Evolutionary conservation across 2,329 filamentous ascomycete species (phyloP).

Genomic region (Laburnicola sp.): DNA sequence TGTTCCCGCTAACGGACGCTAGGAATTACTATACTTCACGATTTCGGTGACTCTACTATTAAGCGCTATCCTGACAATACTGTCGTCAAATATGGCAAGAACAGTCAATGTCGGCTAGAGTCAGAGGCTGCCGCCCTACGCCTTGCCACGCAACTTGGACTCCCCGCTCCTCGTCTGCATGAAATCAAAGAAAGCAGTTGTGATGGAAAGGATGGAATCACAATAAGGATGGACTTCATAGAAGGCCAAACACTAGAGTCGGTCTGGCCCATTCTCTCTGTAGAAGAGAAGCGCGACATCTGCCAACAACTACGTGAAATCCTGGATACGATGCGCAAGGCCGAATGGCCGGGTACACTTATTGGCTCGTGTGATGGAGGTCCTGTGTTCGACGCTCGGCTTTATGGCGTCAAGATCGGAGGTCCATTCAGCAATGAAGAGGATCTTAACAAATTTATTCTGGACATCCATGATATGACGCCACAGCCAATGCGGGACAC

Average conservation of each 20-base stretch:
- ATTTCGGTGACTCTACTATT: not conserved
- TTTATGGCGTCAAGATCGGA: slow-evolving; percentile 3
- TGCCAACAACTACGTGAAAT: slow-evolving; percentile 11
- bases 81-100: slow-evolving; percentile 12
- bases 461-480: slow-evolving; percentile 10
- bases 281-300: slow-evolving; percentile 10
- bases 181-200: not conserved
- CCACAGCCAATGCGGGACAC: slow-evolving; percentile 7
- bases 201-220: slow-evolving; percentile 8
- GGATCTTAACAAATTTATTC: slow-evolving; percentile 11
- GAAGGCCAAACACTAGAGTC: slow-evolving; percentile 9
- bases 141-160: slow-evolving; percentile 3
- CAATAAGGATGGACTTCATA: slow-evolving; percentile 14
- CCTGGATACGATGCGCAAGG: slow-evolving; percentile 11
- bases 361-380: slow-evolving; percentile 15
- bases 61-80: slow-evolving; percentile 1
- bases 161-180: slow-evolving; percentile 12
- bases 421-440: slow-evolving; percentile 11
- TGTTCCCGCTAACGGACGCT: not conserved
- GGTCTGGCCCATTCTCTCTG: slow-evolving; percentile 12
- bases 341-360: not conserved
- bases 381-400: slow-evolving; percentile 5
- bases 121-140: slow-evolving; percentile 6
- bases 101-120: not conserved
- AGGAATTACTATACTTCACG: not conserved